Percentiles rank a stretch among this genome's conserved stretches.
Conservation (phyloP, 805 yeast species). For the Starmerella etchellsii region DNA sequence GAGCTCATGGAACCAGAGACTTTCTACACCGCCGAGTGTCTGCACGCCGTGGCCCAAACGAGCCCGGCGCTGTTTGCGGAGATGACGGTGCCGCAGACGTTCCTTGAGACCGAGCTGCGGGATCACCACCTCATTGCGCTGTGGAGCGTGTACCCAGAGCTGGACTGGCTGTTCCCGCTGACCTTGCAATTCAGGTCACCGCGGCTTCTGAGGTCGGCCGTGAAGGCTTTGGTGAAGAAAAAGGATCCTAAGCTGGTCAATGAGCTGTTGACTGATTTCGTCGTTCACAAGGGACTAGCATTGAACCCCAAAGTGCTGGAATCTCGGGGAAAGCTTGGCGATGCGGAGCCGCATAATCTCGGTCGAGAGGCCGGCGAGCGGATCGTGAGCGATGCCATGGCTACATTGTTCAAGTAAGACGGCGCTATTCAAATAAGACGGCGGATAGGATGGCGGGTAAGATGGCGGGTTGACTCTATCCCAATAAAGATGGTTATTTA, state of each 20-base stretch:
- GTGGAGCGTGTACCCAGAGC: conserved; percentile 7
- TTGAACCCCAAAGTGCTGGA: not conserved
- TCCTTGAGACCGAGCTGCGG: conserved; percentile 2
- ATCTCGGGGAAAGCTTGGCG: not conserved
- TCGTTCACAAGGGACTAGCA: not conserved
- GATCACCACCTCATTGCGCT: conserved; percentile 10
- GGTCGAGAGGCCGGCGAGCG: not conserved
- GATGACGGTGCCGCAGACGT: conserved; percentile 10
- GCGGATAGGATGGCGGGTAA: too few species aligned
- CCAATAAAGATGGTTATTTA: not conserved
- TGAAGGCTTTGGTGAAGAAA: not conserved
- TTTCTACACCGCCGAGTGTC: conserved; percentile 10
- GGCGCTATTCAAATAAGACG: too few species aligned
- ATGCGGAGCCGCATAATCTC: not conserved
- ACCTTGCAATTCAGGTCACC: conserved; percentile 2
- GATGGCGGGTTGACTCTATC: too few species aligned
- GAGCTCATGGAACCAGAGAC: conserved; percentile 2
- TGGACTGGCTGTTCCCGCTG: conserved; percentile 15
- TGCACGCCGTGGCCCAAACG: conserved; percentile 11
- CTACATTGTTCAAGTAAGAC: not conserved
- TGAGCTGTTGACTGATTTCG: not conserved
- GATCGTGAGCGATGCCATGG: not conserved
- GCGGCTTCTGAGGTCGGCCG: conserved; percentile 10
- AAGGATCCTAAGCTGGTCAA: not conserved
- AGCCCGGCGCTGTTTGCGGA: conserved; percentile 7